phyloP scores from a whole-genome alignment of 345 rosid genomes.

The Brassica incana region DNA sequence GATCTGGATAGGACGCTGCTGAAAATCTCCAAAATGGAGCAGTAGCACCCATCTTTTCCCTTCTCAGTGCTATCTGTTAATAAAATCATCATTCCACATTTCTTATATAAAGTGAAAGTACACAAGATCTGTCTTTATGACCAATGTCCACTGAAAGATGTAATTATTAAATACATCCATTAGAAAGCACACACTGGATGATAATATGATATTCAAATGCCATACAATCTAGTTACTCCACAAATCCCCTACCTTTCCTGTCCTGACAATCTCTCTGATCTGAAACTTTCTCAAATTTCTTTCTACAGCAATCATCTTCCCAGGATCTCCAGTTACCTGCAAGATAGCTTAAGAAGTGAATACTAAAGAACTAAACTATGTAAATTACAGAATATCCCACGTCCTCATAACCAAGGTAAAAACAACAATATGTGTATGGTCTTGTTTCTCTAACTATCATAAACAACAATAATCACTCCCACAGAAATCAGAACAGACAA shows the following conservation, averaged over 20 bases:
- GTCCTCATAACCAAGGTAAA: background rate
- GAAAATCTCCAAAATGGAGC: conserved; percentile 99
- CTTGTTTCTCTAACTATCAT: conserved; percentile 15
- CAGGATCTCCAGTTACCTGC: conserved; percentile 98
- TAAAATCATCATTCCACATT: conserved; percentile 17
- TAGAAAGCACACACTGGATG: conserved; percentile 16
- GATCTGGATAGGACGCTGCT: conserved; percentile 97
- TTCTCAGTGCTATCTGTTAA: conserved; percentile 80
- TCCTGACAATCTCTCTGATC: conserved; percentile 84
- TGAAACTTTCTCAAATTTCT: conserved; percentile 89
- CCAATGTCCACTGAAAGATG: conserved; percentile 14
- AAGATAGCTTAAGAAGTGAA: background rate
- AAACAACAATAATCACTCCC: conserved; percentile 8
- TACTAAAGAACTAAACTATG: background rate
- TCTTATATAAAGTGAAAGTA: conserved; percentile 14
- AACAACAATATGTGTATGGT: conserved; percentile 7
- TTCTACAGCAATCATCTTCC: conserved; percentile 87
- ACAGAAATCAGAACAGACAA: background rate
- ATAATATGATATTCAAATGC: background rate
- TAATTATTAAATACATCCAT: background rate
- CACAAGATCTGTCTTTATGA: conserved; percentile 1
- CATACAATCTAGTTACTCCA: conserved; percentile 11
- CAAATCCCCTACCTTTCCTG: conserved; percentile 53
- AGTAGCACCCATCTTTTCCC: conserved; percentile 87
- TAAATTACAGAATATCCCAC: background rate